Conservation (phyloP, 208 protist genomes). For the Wallacemonas rigidus region DNA sequence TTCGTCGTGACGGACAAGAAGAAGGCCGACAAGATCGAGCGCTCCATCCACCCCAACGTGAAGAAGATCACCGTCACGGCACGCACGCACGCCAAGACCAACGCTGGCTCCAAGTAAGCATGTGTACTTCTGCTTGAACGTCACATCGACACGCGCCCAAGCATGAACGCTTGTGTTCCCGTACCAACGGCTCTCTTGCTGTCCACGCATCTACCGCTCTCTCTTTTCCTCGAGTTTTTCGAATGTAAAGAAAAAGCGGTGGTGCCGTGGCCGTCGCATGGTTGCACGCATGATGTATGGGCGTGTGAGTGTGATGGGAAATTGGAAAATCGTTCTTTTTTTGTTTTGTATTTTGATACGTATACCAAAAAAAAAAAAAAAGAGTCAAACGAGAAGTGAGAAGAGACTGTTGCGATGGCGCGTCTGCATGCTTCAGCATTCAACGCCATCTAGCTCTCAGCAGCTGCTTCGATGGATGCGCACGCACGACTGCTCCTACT, state of each 20-base stretch:
- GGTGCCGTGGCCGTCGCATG: neutral
- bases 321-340: slow-evolving; percentile 11
- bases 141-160: too few relatives aligned
- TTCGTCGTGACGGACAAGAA: slow-evolving; percentile 91
- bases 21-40: slow-evolving; percentile 92
- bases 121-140: neutral
- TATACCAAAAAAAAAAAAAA: slow-evolving; percentile 1
- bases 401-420: too few relatives aligned
- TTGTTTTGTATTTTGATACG: slow-evolving; percentile 6
- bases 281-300: neutral
- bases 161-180: too few relatives aligned
- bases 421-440: too few relatives aligned
- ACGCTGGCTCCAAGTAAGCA: slow-evolving; percentile 72
- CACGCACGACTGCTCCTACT: too few relatives aligned
- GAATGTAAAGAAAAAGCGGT: neutral
- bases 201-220: too few relatives aligned
- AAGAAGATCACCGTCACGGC: slow-evolving; percentile 90
- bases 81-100: slow-evolving; percentile 83
- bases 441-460: too few relatives aligned
- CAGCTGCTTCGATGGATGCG: too few relatives aligned
- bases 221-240: too few relatives aligned
- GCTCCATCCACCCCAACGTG: slow-evolving; percentile 87
- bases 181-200: too few relatives aligned
- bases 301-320: neutral
- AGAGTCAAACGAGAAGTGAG: neutral